Percentiles rank a stretch among this genome's conserved stretches.
These are phyloP conservation scores for Rubia balearica DNA, from an alignment of 305 asterid genomes.

Conservation along the genomic window DNA sequence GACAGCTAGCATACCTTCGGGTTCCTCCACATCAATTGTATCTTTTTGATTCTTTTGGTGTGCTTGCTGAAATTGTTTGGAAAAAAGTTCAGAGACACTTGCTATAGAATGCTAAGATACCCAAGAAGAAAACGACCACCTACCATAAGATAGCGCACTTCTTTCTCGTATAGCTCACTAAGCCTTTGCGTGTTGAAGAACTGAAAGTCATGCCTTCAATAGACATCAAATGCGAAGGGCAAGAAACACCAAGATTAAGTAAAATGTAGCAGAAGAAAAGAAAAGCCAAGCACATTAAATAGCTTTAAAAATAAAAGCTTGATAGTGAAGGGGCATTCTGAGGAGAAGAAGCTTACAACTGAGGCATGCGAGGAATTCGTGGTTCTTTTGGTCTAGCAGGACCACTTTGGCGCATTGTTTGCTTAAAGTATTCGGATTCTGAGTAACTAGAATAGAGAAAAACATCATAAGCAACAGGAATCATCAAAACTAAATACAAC, in stretches of 20 bases:
- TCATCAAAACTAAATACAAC: not conserved
- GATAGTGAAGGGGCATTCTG: not conserved
- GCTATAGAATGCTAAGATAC: slow-evolving; percentile 6
- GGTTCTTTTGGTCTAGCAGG: slow-evolving; percentile 95
- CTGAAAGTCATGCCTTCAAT: slow-evolving; percentile 94
- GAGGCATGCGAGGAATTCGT: slow-evolving; percentile 99
- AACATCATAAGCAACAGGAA: slow-evolving; percentile 3
- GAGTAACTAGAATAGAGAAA: slow-evolving; percentile 55
- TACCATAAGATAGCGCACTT: slow-evolving; percentile 96
- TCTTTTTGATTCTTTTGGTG: slow-evolving; percentile 93
- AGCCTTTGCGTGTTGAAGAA: slow-evolving; percentile 96
- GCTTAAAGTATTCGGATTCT: slow-evolving; percentile 96
- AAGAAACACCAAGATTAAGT: slow-evolving; percentile 9
- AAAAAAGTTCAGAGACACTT: not conserved
- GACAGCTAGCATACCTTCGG: slow-evolving; percentile 55
- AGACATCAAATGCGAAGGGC: slow-evolving; percentile 18
- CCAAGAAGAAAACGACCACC: slow-evolving; percentile 26
- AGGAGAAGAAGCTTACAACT: slow-evolving; percentile 52
- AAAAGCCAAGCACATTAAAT: not conserved
- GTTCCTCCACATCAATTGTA: slow-evolving; percentile 84
- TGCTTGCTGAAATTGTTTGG: slow-evolving; percentile 44
- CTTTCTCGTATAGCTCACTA: slow-evolving; percentile 92
- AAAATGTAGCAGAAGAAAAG: not conserved
- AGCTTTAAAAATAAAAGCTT: not conserved
- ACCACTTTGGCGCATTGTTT: slow-evolving; percentile 98